Conservation (phyloP, 2,329 filamentous ascomycete species). For the Penicillium capsulatum region DNA sequence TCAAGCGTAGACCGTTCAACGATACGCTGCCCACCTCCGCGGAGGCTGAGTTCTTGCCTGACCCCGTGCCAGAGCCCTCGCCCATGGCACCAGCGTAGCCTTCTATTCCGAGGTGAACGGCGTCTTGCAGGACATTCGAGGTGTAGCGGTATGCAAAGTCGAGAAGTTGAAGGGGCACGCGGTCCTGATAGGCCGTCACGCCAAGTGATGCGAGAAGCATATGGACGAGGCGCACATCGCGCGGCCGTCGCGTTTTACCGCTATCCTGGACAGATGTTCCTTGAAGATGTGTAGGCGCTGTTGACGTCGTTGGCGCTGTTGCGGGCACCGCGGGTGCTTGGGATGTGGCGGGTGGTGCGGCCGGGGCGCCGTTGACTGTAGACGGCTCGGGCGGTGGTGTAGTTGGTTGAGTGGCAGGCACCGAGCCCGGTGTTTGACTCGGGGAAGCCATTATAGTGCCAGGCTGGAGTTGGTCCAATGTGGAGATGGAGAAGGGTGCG, state of each 20-base stretch:
- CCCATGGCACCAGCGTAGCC: slow-evolving; percentile 44
- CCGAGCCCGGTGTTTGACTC: slow-evolving; percentile 29
- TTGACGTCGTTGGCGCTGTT: slow-evolving; percentile 20
- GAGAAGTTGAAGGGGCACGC: slow-evolving; percentile 50
- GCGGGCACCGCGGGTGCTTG: slow-evolving; percentile 16
- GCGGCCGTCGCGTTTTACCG: slow-evolving; percentile 46
- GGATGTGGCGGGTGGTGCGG: slow-evolving; percentile 20
- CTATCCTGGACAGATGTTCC: slow-evolving; percentile 45
- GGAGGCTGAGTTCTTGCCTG: slow-evolving; percentile 30
- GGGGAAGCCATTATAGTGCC: slow-evolving; percentile 34
- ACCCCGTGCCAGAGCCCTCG: slow-evolving; percentile 22
- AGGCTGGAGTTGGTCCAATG: neutral
- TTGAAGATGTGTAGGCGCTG: slow-evolving; percentile 36
- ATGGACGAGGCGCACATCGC: slow-evolving; percentile 50
- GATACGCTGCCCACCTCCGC: slow-evolving; percentile 51
- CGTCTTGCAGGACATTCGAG: slow-evolving; percentile 50
- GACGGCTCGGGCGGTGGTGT: slow-evolving; percentile 43
- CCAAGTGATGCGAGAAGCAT: slow-evolving; percentile 49
- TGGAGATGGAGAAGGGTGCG: neutral
- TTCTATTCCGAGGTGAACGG: slow-evolving; percentile 49
- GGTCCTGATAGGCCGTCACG: slow-evolving; percentile 50
- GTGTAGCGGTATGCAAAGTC: slow-evolving; percentile 54
- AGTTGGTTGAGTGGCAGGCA: slow-evolving; percentile 36
- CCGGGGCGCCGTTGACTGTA: slow-evolving; percentile 22
- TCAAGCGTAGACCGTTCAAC: slow-evolving; percentile 56